Percentiles rank a stretch among this genome's conserved stretches.
Evolutionary conservation across 345 rosid genomes (phyloP).

Genomic region (Eucalyptus leucophloia): DNA sequence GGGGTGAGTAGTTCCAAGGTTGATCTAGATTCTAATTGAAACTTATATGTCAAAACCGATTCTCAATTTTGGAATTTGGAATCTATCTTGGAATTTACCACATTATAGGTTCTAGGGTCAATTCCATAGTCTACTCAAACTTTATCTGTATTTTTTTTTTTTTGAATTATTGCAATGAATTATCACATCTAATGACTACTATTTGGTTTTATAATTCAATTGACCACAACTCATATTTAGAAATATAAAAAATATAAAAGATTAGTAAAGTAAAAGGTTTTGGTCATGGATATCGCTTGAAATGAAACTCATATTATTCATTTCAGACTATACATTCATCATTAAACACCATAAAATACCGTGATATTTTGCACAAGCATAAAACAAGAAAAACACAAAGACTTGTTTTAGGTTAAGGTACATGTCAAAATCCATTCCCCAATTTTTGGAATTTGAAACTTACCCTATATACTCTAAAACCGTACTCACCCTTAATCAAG

Average conservation of each 20-base stretch:
- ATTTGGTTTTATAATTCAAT: fast-evolving
- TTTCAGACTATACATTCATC: neutral
- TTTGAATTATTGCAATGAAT: fast-evolving
- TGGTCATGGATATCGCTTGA: too few species aligned
- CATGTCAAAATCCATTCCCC: too few species aligned
- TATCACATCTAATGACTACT: neutral
- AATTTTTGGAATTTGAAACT: too few species aligned
- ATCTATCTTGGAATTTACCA: too few species aligned
- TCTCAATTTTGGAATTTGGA: neutral
- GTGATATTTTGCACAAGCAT: fast-evolving
- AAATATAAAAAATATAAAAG: too few species aligned
- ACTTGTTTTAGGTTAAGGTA: neutral
- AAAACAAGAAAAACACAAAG: neutral
- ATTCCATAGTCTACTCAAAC: neutral
- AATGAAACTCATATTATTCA: too few species aligned
- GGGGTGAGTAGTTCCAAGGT: neutral
- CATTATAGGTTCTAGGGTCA: neutral
- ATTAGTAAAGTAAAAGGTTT: too few species aligned
- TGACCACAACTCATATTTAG: neutral
- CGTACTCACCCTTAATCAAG: neutral
- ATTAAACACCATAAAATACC: fast-evolving
- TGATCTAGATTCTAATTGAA: too few species aligned
- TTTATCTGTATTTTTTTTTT: too few species aligned
- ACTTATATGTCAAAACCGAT: neutral
- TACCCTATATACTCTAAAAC: too few species aligned